These are phyloP conservation scores for Clonostachys byssicola DNA, from an alignment of 2,329 filamentous ascomycete species.

Conservation along the genomic window DNA sequence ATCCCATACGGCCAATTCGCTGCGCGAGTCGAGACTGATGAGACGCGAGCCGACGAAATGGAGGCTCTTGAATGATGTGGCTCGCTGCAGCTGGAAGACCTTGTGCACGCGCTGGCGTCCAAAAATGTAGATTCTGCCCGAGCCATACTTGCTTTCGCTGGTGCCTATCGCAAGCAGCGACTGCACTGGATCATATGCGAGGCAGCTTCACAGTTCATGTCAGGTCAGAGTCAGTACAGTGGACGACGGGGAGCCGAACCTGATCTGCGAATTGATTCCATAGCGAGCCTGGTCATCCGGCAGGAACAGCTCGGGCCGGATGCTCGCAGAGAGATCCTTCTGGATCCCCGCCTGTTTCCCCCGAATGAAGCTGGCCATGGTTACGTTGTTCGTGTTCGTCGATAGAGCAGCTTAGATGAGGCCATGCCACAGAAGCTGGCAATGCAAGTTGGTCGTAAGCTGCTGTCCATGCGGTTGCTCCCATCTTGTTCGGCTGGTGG, in stretches of 20 bases:
- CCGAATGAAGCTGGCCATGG: conserved; percentile 83
- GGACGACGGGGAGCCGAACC: conserved; percentile 31
- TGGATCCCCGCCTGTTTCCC: conserved; percentile 92
- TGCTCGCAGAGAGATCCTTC: conserved; percentile 80
- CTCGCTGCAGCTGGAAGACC: conserved; percentile 65
- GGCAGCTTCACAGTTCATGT: conserved; percentile 49
- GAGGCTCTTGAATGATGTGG: conserved; percentile 70
- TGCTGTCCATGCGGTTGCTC: no score
- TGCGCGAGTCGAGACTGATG: conserved; percentile 78
- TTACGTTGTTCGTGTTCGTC: background rate
- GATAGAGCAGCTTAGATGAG: no score
- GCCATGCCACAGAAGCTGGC: no score
- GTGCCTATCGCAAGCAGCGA: conserved; percentile 91
- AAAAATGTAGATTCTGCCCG: conserved; percentile 84
- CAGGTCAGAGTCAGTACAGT: background rate
- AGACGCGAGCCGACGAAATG: conserved; percentile 87
- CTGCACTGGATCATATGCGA: conserved; percentile 91
- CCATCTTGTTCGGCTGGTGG: no score
- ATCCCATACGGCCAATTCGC: conserved; percentile 82
- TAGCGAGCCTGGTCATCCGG: conserved; percentile 81
- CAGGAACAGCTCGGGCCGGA: conserved; percentile 73
- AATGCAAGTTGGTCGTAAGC: no score
- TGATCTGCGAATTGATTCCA: conserved; percentile 74
- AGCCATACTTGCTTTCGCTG: conserved; percentile 78
- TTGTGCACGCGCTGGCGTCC: conserved; percentile 79